phyloP scores from a whole-genome alignment of 768 basidiomycete genomes.

The Gloeophyllum trabeum region DNA sequence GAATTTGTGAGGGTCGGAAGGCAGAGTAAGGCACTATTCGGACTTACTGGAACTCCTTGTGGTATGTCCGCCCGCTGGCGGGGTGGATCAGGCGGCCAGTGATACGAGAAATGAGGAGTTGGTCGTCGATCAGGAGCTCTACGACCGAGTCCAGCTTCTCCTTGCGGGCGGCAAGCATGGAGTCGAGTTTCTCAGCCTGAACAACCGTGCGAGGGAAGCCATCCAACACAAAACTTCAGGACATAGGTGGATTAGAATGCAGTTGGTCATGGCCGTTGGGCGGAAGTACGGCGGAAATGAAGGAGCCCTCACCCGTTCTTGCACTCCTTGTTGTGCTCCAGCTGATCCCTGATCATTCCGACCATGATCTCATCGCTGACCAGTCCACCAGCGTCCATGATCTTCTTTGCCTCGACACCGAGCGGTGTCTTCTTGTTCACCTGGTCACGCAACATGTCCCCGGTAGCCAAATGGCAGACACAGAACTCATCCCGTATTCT shows the following conservation, averaged over 20 bases:
- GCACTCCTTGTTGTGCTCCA: conserved; percentile 87
- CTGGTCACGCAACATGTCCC: conserved; percentile 97
- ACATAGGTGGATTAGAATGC: neutral
- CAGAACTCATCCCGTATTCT: conserved; percentile 87
- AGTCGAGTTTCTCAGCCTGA: conserved; percentile 92
- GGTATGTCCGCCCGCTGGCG: conserved; percentile 83
- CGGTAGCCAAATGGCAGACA: conserved; percentile 96
- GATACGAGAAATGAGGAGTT: conserved; percentile 93
- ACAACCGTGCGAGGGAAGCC: conserved; percentile 98
- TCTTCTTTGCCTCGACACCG: conserved; percentile 89
- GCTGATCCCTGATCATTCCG: conserved; percentile 91
- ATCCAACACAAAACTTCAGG: conserved; percentile 87
- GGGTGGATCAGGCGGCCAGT: conserved; percentile 94
- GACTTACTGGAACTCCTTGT: conserved; percentile 87
- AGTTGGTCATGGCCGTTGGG: neutral
- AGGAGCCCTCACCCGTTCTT: conserved; percentile 76
- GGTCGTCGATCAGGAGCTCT: conserved; percentile 87
- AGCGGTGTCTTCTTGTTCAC: conserved; percentile 79
- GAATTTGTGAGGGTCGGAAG: neutral
- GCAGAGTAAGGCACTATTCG: conserved; percentile 3
- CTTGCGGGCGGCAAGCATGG: conserved; percentile 72
- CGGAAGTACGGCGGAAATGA: neutral
- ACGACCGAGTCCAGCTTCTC: conserved; percentile 91
- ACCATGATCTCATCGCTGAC: conserved; percentile 97
- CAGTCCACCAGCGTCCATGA: conserved; percentile 95